Percentiles rank a stretch among this genome's conserved stretches.
Evolutionary conservation across 139 green algal species (phyloP).

Genomic region (Zygnema circumcarinatum): DNA sequence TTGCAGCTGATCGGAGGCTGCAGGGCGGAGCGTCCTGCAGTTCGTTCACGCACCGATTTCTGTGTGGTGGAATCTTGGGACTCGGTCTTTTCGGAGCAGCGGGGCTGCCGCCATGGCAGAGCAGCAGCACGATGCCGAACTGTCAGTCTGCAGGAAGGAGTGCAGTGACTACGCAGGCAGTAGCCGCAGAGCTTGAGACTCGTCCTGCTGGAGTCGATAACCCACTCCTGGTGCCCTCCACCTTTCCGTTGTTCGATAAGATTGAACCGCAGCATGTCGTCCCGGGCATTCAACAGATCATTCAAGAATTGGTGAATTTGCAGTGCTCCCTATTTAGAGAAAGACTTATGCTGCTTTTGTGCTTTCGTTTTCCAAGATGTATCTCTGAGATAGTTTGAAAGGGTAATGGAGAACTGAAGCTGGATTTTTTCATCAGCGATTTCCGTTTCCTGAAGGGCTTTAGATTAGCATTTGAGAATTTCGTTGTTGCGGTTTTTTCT

Average conservation of each 20-base stretch:
- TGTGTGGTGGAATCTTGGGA: not conserved
- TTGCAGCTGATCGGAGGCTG: not conserved
- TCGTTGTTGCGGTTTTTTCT: too few relatives aligned
- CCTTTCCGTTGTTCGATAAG: conserved; percentile 79
- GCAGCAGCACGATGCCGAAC: not conserved
- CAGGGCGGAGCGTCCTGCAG: not conserved
- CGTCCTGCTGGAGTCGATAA: not conserved
- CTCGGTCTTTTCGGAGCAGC: not conserved
- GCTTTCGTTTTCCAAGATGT: not conserved
- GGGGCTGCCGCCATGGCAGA: not conserved
- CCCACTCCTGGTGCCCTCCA: not conserved
- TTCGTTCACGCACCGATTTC: not conserved
- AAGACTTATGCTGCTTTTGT: not conserved
- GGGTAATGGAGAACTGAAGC: not conserved
- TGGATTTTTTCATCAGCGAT: not conserved
- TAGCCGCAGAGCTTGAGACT: not conserved
- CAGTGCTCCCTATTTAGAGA: not conserved
- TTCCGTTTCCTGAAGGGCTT: too few relatives aligned
- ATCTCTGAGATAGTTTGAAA: conserved; percentile 5
- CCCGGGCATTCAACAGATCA: conserved; percentile 80
- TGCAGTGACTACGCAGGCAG: not conserved
- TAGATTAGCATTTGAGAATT: too few relatives aligned
- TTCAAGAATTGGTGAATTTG: conserved; percentile 69
- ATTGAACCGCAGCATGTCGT: conserved; percentile 91
- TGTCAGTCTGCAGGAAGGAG: not conserved